A percentile compares a stretch with the other conserved stretches of the same genome.
Conservation (phyloP, 768 basidiomycete species). For the Suillus variegatus region DNA sequence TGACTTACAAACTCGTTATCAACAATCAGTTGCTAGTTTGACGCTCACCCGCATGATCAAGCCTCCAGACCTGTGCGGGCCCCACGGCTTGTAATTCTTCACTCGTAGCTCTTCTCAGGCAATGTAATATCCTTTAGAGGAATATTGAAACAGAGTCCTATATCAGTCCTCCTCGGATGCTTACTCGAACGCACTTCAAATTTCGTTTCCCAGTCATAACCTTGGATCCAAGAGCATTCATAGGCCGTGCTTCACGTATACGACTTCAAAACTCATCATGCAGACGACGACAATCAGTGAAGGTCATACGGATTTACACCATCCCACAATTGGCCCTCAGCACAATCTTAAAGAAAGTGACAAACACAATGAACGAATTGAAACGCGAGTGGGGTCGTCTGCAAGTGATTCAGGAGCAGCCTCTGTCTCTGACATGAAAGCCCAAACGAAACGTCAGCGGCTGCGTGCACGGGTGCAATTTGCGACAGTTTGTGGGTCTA, state of each 20-base stretch:
- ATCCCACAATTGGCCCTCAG: neutral
- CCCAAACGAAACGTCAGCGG: slow-evolving; percentile 11
- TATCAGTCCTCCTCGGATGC: neutral
- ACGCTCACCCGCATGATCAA: neutral
- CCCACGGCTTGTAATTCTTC: neutral
- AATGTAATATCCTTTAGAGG: neutral
- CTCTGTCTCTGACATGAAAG: slow-evolving; percentile 5
- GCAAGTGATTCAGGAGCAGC: neutral
- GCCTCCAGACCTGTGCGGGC: neutral
- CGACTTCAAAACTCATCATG: neutral
- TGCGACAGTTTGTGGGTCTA: slow-evolving; percentile 50
- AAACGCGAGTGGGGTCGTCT: neutral
- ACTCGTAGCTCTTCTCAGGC: neutral
- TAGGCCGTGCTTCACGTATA: neutral
- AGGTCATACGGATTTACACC: neutral
- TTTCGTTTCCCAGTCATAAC: neutral
- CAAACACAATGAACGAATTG: neutral
- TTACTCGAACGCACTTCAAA: neutral
- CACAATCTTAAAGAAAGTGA: neutral
- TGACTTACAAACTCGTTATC: neutral
- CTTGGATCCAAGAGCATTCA: neutral
- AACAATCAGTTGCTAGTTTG: neutral
- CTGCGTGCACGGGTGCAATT: slow-evolving; percentile 46
- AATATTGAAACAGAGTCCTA: neutral
- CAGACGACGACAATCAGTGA: neutral